Evolutionary conservation across 257 asterid species (phyloP).

Genomic region (Agastache rugosa): DNA sequence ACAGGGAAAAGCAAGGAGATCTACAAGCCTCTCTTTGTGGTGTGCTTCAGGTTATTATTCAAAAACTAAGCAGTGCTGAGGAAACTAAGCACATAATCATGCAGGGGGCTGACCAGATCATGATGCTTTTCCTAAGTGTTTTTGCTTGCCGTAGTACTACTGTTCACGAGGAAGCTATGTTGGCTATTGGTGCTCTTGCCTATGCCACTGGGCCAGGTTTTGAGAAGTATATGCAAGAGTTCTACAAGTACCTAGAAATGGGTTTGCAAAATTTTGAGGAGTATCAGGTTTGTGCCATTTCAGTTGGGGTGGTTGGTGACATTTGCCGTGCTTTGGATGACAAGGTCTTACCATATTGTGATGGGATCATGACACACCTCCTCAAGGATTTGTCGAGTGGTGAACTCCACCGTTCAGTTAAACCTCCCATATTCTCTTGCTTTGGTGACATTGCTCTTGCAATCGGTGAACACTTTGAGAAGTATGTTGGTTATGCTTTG

Average conservation of each 20-base stretch:
- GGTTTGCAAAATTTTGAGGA: slow-evolving; percentile 89
- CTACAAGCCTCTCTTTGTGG: slow-evolving; percentile 90
- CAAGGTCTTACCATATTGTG: slow-evolving; percentile 77
- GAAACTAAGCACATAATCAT: slow-evolving; percentile 61
- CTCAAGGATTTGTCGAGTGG: slow-evolving; percentile 73
- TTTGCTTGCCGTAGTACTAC: slow-evolving; percentile 84
- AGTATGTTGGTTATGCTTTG: slow-evolving; percentile 61
- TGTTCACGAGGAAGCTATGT: slow-evolving; percentile 94
- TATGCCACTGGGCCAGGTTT: slow-evolving; percentile 73
- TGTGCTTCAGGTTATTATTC: slow-evolving; percentile 83
- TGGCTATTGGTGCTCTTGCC: slow-evolving; percentile 88
- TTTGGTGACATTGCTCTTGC: slow-evolving; percentile 92
- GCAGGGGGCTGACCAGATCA: slow-evolving; percentile 79
- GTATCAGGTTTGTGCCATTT: slow-evolving; percentile 83
- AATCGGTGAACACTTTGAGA: slow-evolving; percentile 73
- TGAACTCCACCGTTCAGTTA: slow-evolving; percentile 76
- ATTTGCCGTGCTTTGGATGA: slow-evolving; percentile 82
- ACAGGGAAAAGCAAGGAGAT: slow-evolving; percentile 85
- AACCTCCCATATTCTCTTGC: slow-evolving; percentile 86
- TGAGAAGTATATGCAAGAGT: slow-evolving; percentile 75
- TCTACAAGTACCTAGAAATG: slow-evolving; percentile 78
- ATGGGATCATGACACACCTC: slow-evolving; percentile 75
- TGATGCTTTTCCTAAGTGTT: slow-evolving; percentile 73
- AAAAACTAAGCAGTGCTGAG: slow-evolving; percentile 68
- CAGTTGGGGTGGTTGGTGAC: slow-evolving; percentile 92